Conservation (phyloP, 495 filamentous ascomycete species). For the Lasiosphaeriaceae sp. region DNA sequence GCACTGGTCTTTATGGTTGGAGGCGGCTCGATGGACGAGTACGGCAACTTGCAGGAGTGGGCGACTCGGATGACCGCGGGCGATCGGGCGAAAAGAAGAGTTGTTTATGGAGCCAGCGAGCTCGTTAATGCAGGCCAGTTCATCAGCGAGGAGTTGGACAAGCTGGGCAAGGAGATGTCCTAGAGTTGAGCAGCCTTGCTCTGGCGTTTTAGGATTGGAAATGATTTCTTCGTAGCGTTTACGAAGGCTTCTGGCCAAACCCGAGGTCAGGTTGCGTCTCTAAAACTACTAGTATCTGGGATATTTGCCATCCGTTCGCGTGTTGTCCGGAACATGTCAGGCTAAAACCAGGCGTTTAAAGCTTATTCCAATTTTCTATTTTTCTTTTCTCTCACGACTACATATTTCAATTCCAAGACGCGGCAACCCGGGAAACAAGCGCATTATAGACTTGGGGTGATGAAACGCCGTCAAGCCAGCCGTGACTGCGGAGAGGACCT, state of each 20-base stretch:
- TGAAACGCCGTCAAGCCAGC: background rate
- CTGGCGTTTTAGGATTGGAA: background rate
- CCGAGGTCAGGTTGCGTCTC: too few relatives aligned
- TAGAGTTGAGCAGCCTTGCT: background rate
- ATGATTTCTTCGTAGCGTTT: too few relatives aligned
- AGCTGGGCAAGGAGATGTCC: slow-evolving; percentile 57
- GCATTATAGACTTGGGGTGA: background rate
- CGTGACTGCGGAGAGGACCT: background rate
- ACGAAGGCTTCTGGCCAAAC: too few relatives aligned
- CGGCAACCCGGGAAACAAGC: background rate
- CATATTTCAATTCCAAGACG: too few relatives aligned
- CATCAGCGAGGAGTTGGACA: slow-evolving; percentile 71
- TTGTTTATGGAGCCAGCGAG: slow-evolving; percentile 96
- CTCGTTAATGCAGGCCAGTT: slow-evolving; percentile 89
- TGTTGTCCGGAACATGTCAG: too few relatives aligned
- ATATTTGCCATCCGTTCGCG: too few relatives aligned
- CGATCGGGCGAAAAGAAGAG: slow-evolving; percentile 59
- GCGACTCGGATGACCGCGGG: slow-evolving; percentile 64
- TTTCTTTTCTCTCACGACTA: too few relatives aligned
- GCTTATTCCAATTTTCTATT: too few relatives aligned
- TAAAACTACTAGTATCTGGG: too few relatives aligned
- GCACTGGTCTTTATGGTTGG: slow-evolving; percentile 97
- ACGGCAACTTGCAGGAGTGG: slow-evolving; percentile 98
- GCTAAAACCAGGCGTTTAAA: too few relatives aligned
- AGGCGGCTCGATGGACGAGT: slow-evolving; percentile 98